These are phyloP conservation scores for Arxiozyma telluris DNA, from an alignment of 1,139 yeast species.

Conservation along the genomic window DNA sequence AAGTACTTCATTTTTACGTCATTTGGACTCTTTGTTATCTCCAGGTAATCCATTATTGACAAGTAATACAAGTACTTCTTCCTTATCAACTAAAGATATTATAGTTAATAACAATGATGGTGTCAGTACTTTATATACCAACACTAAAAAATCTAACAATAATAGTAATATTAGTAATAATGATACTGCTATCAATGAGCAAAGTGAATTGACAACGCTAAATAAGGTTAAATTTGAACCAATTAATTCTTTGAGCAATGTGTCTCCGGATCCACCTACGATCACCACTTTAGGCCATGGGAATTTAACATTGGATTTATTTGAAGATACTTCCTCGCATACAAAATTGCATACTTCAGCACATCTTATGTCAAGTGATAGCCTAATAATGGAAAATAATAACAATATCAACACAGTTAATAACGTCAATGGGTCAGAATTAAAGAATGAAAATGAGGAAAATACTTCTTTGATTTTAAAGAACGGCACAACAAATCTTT, in stretches of 20 bases:
- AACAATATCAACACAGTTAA: neutral
- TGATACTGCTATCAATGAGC: neutral
- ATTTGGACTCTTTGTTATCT: slow-evolving; percentile 30
- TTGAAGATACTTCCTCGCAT: neutral
- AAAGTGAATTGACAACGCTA: slow-evolving; percentile 4
- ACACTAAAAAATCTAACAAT: neutral
- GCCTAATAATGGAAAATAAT: neutral
- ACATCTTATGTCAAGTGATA: neutral
- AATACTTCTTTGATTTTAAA: neutral
- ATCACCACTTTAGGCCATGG: slow-evolving; percentile 66
- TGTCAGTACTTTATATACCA: neutral
- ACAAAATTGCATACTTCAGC: neutral
- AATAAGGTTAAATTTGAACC: slow-evolving; percentile 48
- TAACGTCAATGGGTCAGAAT: neutral
- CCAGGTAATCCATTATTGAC: slow-evolving; percentile 5
- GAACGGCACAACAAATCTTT: neutral
- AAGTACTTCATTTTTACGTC: slow-evolving; percentile 30
- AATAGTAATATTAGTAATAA: neutral
- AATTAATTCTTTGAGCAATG: slow-evolving; percentile 29
- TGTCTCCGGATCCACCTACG: slow-evolving; percentile 27
- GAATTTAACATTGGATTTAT: slow-evolving; percentile 41
- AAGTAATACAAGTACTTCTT: neutral
- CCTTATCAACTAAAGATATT: neutral
- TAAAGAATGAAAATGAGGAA: neutral
- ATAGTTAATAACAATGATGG: neutral